A percentile compares a stretch with the other conserved stretches of the same genome.
Conservation (phyloP, 495 filamentous ascomycete species). For the Umbilicaria muhlenbergii region DNA sequence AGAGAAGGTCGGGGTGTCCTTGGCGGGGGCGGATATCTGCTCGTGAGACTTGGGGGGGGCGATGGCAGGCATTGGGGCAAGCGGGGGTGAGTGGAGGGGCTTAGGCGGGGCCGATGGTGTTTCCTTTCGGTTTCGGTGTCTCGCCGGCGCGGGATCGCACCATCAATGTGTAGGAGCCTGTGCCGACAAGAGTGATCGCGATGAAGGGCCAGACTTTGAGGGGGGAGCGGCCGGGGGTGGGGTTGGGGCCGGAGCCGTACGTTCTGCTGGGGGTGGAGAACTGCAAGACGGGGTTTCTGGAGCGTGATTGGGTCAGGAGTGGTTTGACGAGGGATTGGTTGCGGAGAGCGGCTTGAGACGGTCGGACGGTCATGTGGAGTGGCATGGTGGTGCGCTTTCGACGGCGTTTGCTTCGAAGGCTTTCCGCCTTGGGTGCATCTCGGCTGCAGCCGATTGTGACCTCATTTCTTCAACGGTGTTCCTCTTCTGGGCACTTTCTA, state of each 20-base stretch:
- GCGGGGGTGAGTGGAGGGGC: slow-evolving; percentile 1
- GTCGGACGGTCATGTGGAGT: neutral
- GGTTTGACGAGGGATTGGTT: neutral
- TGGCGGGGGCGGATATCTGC: slow-evolving; percentile 32
- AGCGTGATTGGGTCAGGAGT: slow-evolving; percentile 2
- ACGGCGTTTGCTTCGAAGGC: neutral
- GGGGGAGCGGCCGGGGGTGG: slow-evolving; percentile 22
- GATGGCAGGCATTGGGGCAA: slow-evolving; percentile 26
- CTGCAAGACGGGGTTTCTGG: no score
- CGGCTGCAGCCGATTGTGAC: no score
- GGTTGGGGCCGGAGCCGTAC: slow-evolving; percentile 2
- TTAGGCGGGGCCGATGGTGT: slow-evolving; percentile 10
- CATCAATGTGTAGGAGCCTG: slow-evolving; percentile 43
- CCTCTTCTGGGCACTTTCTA: no score
- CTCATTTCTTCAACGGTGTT: no score
- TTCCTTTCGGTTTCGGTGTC: slow-evolving; percentile 14
- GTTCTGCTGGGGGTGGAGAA: neutral
- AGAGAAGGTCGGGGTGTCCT: slow-evolving; percentile 59
- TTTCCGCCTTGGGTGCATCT: neutral
- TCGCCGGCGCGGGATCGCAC: slow-evolving; percentile 40
- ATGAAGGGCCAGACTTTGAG: slow-evolving; percentile 54
- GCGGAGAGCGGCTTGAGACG: neutral
- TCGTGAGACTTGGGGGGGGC: slow-evolving; percentile 20
- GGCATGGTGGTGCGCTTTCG: neutral
- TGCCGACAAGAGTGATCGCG: slow-evolving; percentile 39